Percentiles rank a stretch among this genome's conserved stretches.
phyloP scores from a whole-genome alignment of 1,284 basidiomycete species.

The Leccinum idahoense region DNA sequence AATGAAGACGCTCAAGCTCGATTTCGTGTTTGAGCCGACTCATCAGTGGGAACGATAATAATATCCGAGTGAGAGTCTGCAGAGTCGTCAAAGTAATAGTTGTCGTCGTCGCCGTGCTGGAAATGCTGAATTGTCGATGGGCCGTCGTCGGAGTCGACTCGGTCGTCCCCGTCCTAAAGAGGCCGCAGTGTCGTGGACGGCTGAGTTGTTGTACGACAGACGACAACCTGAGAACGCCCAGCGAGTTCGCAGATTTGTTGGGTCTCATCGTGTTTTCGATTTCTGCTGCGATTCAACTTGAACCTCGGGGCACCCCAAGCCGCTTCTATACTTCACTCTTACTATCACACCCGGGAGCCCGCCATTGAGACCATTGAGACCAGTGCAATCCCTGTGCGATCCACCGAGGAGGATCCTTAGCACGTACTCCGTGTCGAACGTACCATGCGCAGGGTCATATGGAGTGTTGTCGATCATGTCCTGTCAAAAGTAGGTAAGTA shows the following conservation, averaged over 20 bases:
- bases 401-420: too few species aligned
- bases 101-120: conserved; percentile 11
- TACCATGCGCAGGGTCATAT: too few species aligned
- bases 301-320: not conserved
- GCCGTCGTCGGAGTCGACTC: conserved; percentile 5
- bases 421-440: too few species aligned
- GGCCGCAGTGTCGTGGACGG: not conserved
- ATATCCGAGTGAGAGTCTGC: not conserved
- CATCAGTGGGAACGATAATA: not conserved
- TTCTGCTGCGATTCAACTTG: not conserved
- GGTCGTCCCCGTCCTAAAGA: conserved; percentile 6
- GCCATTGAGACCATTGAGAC: not conserved
- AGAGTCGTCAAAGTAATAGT: not conserved
- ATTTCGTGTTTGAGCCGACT: not conserved
- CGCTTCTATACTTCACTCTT: conserved; percentile 7
- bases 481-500: too few species aligned
- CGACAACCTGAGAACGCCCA: conserved; percentile 10
- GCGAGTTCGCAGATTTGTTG: conserved; percentile 1
- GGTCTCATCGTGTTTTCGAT: conserved; percentile 1
- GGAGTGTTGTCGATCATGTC: too few species aligned
- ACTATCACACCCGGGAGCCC: not conserved
- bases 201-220: conserved; percentile 14
- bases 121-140: conserved; percentile 15
- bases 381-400: too few species aligned
- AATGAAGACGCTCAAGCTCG: not conserved